These are phyloP conservation scores for Lindgomyces ingoldianus DNA, from an alignment of 495 filamentous ascomycete genomes.

Conservation along the genomic window DNA sequence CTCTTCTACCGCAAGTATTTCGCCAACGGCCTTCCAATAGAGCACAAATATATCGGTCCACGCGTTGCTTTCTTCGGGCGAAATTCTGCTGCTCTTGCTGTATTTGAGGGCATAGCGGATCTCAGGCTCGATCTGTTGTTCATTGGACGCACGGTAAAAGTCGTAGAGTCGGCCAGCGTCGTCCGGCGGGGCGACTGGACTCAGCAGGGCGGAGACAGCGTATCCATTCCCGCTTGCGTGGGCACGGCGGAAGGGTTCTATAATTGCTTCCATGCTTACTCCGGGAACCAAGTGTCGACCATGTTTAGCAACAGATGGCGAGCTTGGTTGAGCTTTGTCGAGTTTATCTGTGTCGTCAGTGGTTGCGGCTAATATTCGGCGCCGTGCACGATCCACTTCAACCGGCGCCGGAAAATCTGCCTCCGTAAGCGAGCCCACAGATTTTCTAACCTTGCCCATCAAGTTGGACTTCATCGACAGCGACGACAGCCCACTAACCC, in stretches of 20 bases:
- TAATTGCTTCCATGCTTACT: constrained; percentile 63
- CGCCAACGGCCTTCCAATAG: constrained; percentile 79
- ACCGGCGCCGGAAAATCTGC: too few species aligned
- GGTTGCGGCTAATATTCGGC: too few species aligned
- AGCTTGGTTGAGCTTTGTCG: too few species aligned
- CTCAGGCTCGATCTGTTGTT: constrained; percentile 55
- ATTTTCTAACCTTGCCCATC: too few species aligned
- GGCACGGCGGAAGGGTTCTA: constrained; percentile 63
- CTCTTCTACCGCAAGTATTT: constrained; percentile 48
- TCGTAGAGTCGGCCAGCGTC: constrained; percentile 62
- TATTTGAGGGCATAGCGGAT: constrained; percentile 65
- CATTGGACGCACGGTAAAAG: constrained; percentile 60
- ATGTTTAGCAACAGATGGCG: background rate
- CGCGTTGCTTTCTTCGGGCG: constrained; percentile 64
- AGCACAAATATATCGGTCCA: constrained; percentile 82
- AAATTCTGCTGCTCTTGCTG: constrained; percentile 52
- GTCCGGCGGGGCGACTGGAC: constrained; percentile 60
- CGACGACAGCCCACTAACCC: constrained; percentile 46
- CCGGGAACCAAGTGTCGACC: too few species aligned
- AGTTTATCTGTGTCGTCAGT: too few species aligned
- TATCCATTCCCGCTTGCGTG: constrained; percentile 60
- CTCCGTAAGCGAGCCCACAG: background rate
- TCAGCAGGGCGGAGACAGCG: constrained; percentile 67
- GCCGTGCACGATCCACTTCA: too few species aligned
- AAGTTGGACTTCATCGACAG: too few species aligned